Evolutionary conservation across 78 protist genomes (phyloP).

Genomic region (Dictyostelium intermedium): DNA sequence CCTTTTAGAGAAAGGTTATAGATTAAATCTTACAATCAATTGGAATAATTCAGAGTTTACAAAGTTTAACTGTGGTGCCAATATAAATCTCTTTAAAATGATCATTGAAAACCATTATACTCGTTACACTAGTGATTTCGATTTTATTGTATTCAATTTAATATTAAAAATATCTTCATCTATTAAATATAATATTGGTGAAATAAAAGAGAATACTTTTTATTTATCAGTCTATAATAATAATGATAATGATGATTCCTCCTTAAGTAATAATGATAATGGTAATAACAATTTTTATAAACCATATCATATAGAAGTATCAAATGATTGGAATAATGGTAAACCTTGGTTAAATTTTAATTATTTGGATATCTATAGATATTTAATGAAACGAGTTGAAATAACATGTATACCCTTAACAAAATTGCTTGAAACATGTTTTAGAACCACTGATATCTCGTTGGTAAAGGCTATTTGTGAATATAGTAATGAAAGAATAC

Average conservation of each 20-base stretch:
- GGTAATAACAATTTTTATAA: too few relatives aligned
- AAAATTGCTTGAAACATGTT: too few relatives aligned
- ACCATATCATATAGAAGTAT: background rate
- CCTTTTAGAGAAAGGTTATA: background rate
- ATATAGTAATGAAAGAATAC: too few relatives aligned
- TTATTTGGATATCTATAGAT: background rate
- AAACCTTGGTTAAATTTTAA: background rate
- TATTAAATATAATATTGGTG: background rate
- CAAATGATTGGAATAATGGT: background rate
- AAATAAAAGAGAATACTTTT: too few relatives aligned
- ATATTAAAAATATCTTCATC: background rate
- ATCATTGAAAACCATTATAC: background rate
- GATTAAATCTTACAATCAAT: background rate
- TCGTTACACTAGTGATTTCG: background rate
- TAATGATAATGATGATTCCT: too few relatives aligned
- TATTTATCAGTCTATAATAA: background rate
- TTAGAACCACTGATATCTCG: too few relatives aligned
- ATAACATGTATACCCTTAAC: too few relatives aligned
- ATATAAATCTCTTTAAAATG: background rate
- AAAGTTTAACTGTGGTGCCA: background rate
- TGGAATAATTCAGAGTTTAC: background rate
- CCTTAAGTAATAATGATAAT: too few relatives aligned
- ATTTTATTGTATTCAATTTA: too few relatives aligned
- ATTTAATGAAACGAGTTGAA: too few relatives aligned
- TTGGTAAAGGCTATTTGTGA: too few relatives aligned